These are phyloP conservation scores for Saprolegnia parasitica DNA, from an alignment of 352 stramenopile genomes.

Conservation along the genomic window DNA sequence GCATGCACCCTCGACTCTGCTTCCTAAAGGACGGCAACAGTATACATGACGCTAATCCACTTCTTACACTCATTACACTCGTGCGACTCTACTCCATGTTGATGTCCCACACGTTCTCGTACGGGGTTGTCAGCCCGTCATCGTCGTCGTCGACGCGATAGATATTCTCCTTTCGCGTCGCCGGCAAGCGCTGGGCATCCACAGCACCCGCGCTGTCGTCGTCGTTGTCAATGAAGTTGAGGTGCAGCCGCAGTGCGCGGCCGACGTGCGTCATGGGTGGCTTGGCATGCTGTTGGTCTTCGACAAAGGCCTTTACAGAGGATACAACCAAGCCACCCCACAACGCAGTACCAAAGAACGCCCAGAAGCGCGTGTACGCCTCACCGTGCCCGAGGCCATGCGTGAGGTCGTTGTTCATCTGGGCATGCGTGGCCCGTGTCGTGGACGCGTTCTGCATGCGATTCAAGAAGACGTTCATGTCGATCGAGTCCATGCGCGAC, in stretches of 20 bases:
- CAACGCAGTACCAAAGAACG: not conserved
- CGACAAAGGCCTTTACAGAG: not conserved
- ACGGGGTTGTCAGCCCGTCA: slow-evolving; percentile 6
- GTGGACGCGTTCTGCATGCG: slow-evolving; percentile 1
- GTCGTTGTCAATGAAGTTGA: not conserved
- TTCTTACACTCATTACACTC: too few relatives aligned
- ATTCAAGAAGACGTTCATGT: slow-evolving; percentile 54
- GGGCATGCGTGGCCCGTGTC: not conserved
- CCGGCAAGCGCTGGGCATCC: too few relatives aligned
- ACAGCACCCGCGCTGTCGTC: not conserved
- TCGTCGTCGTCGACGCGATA: not conserved
- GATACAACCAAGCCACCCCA: not conserved
- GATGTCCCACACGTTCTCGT: slow-evolving; percentile 23
- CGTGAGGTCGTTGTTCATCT: not conserved
- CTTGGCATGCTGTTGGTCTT: not conserved
- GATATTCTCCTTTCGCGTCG: too few relatives aligned
- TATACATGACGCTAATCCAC: not conserved
- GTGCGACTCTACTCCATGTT: slow-evolving; percentile 20
- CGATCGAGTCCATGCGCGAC: slow-evolving; percentile 64
- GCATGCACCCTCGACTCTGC: too few relatives aligned
- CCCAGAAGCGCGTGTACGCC: not conserved
- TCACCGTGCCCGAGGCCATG: not conserved
- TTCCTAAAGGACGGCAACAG: not conserved
- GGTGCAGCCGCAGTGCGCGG: not conserved
- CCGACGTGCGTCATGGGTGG: not conserved